A percentile compares a stretch with the other conserved stretches of the same genome.
These are phyloP conservation scores for Soucietia sequanensis DNA, from an alignment of 805 yeast species.

Conservation along the genomic window DNA sequence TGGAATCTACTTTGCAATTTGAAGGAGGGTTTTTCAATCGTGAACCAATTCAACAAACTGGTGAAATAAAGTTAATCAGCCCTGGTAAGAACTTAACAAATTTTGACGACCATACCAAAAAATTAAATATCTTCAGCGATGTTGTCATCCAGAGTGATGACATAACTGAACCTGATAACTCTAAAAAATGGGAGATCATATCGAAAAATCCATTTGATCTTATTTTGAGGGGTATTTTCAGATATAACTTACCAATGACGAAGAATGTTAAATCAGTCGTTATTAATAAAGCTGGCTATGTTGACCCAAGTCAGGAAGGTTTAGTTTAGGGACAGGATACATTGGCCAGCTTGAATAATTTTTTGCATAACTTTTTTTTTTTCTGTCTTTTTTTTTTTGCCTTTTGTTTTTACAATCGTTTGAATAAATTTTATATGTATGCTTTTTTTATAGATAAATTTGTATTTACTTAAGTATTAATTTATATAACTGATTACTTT, in stretches of 20 bases:
- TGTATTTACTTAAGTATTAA: conserved; percentile 2
- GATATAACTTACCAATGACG: conserved; percentile 68
- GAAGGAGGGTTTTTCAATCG: conserved; percentile 75
- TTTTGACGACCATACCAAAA: conserved; percentile 2
- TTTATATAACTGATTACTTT: conserved; percentile 18
- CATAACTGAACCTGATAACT: conserved; percentile 33
- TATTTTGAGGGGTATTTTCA: conserved; percentile 77
- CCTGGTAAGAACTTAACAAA: conserved; percentile 60
- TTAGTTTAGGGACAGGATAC: neutral
- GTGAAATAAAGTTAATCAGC: conserved; percentile 66
- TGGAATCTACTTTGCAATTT: conserved; percentile 75
- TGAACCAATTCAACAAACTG: conserved; percentile 55
- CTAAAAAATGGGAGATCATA: conserved; percentile 69
- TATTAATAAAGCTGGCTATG: conserved; percentile 54
- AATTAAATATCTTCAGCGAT: neutral
- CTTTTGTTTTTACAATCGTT: no score
- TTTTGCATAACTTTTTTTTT: no score
- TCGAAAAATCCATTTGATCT: conserved; percentile 82
- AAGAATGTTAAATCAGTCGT: conserved; percentile 53
- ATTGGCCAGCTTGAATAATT: no score
- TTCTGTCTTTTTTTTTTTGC: no score
- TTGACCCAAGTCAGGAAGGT: conserved; percentile 46
- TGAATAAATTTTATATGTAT: no score
- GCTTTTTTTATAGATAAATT: no score
- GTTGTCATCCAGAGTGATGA: conserved; percentile 7